Evolutionary conservation across 345 rosid genomes (phyloP).

Genomic region (Citrus trifoliata): DNA sequence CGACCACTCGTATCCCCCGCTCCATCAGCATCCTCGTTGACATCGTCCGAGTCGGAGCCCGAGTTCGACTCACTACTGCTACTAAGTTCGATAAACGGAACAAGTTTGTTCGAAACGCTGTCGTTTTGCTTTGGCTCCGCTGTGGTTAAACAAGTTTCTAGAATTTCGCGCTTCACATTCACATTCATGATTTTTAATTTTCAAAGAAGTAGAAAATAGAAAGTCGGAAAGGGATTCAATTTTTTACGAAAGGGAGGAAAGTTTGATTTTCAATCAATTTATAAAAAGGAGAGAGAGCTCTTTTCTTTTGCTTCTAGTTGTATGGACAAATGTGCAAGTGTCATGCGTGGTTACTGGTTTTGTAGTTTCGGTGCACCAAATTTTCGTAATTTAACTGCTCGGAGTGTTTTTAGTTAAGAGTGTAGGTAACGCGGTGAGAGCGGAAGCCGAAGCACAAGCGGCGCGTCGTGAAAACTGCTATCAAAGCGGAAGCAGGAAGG

Average conservation of each 20-base stretch:
- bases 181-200: constrained; percentile 32
- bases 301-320: not conserved
- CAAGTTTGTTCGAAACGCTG: constrained; percentile 7
- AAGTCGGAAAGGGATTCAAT: not conserved
- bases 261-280: no score
- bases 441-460: not conserved
- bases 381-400: not conserved
- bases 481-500: not conserved
- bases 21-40: constrained; percentile 18
- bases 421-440: not conserved
- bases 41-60: constrained; percentile 40
- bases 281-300: no score
- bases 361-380: not conserved
- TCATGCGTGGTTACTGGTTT: not conserved
- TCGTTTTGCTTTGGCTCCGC: not conserved
- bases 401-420: not conserved
- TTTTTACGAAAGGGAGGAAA: no score
- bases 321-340: not conserved
- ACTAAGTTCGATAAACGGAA: constrained; percentile 51
- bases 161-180: constrained; percentile 43
- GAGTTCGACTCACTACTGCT: constrained; percentile 44
- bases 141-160: constrained; percentile 12
- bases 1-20: constrained; percentile 21
- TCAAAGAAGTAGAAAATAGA: not conserved
- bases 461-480: not conserved